Conservation (phyloP, 1,284 basidiomycete genomes). For the Taiwanofungus camphoratus region DNA sequence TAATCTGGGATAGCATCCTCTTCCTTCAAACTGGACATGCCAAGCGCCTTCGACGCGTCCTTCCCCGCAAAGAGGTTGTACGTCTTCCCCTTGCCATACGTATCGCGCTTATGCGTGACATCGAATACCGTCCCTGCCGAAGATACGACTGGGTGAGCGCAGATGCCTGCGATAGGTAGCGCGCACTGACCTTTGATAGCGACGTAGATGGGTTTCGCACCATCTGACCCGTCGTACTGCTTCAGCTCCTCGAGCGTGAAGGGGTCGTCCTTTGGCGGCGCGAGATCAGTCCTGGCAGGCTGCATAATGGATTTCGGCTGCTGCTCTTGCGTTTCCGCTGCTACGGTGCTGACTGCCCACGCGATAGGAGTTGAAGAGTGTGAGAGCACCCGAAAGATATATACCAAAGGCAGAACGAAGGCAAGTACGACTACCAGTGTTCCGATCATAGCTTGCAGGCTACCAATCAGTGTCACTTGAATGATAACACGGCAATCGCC, state of each 20-base stretch:
- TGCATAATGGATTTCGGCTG: conserved; percentile 67
- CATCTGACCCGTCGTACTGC: conserved; percentile 63
- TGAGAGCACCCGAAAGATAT: conserved; percentile 15
- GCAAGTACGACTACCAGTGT: conserved; percentile 17
- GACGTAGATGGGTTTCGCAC: conserved; percentile 73
- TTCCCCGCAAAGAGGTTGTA: conserved; percentile 84
- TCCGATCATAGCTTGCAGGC: conserved; percentile 13
- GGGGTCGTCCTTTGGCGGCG: conserved; percentile 74
- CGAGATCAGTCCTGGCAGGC: conserved; percentile 52
- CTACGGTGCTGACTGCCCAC: conserved; percentile 6
- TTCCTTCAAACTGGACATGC: conserved; percentile 80
- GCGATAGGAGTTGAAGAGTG: conserved; percentile 4
- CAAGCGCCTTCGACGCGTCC: conserved; percentile 81
- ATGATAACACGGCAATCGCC: neutral
- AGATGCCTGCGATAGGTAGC: conserved; percentile 1
- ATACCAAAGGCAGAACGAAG: conserved; percentile 17
- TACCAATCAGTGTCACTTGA: conserved; percentile 3
- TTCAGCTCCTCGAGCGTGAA: conserved; percentile 67
- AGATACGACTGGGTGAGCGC: neutral
- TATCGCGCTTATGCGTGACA: conserved; percentile 74
- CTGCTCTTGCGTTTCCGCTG: conserved; percentile 19
- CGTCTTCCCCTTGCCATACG: conserved; percentile 70
- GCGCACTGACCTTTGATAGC: conserved; percentile 74
- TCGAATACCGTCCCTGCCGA: conserved; percentile 74
- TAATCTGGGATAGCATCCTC: conserved; percentile 92